Conservation (phyloP, 257 asterid genomes). For the Solanum ossicruentum region DNA sequence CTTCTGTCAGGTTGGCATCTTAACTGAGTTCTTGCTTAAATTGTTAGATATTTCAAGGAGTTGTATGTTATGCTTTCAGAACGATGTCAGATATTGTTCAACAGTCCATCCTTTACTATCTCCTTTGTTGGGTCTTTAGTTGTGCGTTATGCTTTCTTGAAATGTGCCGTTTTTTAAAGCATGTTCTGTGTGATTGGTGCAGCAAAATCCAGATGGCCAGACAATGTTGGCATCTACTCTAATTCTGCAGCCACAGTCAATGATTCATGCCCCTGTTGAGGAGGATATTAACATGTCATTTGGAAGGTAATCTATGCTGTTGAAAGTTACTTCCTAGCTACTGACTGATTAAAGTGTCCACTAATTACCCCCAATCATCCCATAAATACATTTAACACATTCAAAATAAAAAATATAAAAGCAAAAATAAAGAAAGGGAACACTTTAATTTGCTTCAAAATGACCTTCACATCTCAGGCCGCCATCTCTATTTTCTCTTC, state of each 20-base stretch:
- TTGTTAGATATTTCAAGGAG: neutral
- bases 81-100: neutral
- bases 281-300: conserved; percentile 92
- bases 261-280: conserved; percentile 55
- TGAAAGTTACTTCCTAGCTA: neutral
- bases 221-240: conserved; percentile 80
- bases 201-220: conserved; percentile 89
- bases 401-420: neutral
- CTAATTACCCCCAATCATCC: neutral
- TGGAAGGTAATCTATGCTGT: conserved; percentile 49
- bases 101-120: neutral
- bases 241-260: conserved; percentile 64
- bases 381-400: neutral
- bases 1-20: conserved; percentile 77
- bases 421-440: neutral
- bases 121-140: neutral
- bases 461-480: conserved; percentile 3
- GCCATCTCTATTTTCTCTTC: neutral
- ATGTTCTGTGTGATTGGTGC: conserved; percentile 13
- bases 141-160: neutral
- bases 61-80: neutral
- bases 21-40: neutral
- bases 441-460: conserved; percentile 1
- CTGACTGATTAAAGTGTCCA: neutral
- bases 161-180: neutral